Conservation (phyloP, 768 basidiomycete species). For the Cystofilobasidium bisporidii region DNA sequence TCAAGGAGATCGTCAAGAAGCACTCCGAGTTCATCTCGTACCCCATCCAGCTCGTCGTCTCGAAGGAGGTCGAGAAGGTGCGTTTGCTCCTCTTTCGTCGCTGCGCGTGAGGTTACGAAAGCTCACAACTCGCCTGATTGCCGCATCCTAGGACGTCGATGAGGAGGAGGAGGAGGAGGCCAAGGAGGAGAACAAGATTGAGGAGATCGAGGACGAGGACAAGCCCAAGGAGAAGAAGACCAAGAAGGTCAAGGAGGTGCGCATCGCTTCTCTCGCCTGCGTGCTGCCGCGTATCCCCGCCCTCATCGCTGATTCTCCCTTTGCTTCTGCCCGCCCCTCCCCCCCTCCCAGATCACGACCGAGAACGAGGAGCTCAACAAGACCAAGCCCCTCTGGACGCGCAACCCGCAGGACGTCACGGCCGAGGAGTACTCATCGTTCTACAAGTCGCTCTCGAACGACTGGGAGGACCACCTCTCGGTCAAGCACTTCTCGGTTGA, state of each 20-base stretch:
- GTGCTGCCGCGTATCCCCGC: too few species aligned
- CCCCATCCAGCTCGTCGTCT: constrained; percentile 95
- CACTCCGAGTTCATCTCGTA: constrained; percentile 99
- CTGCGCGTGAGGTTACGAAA: too few species aligned
- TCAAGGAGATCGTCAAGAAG: constrained; percentile 99
- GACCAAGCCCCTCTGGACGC: constrained; percentile 98
- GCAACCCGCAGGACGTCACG: constrained; percentile 89
- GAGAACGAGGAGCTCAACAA: constrained; percentile 99
- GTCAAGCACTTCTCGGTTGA: constrained; percentile 99
- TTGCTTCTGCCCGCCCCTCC: neutral
- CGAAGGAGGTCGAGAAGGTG: constrained; percentile 99
- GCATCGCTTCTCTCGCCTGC: neutral
- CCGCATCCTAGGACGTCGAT: constrained; percentile 40
- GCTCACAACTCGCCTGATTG: neutral
- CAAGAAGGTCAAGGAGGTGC: constrained; percentile 76
- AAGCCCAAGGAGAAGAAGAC: constrained; percentile 83
- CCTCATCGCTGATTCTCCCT: neutral
- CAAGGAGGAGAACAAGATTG: constrained; percentile 46
- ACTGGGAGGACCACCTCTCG: constrained; percentile 99
- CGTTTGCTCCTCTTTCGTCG: constrained; percentile 31
- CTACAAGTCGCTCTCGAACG: constrained; percentile 99
- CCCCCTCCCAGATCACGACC: constrained; percentile 46
- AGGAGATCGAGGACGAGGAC: constrained; percentile 61
- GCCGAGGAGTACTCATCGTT: constrained; percentile 86
- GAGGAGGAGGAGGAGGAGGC: constrained; percentile 89